Percentiles rank a stretch among this genome's conserved stretches.
phyloP scores from a whole-genome alignment of 1,139 yeast species.

The Debaryomyces subglobosus region DNA sequence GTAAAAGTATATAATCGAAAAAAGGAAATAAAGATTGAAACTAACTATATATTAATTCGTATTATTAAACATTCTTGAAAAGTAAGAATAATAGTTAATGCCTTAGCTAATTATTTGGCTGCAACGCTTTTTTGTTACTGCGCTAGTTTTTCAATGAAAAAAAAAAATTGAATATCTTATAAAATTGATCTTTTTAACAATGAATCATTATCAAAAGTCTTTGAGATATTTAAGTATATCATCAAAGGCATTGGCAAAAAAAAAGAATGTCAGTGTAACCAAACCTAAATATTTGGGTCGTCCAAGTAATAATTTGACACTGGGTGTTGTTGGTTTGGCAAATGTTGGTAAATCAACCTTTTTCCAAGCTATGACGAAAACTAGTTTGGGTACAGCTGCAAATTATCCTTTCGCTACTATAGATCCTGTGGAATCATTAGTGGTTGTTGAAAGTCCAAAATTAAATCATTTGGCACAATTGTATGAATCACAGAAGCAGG shows the following conservation, averaged over 20 bases:
- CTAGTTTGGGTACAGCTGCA: constrained; percentile 72
- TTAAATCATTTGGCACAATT: constrained; percentile 48
- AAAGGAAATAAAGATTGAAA: too few relatives aligned
- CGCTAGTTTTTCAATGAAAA: background rate
- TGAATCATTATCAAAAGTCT: background rate
- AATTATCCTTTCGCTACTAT: constrained; percentile 83
- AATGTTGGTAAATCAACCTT: constrained; percentile 76
- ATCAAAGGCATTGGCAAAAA: constrained; percentile 10
- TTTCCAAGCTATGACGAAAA: constrained; percentile 71
- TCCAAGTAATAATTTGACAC: constrained; percentile 56
- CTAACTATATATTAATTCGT: background rate
- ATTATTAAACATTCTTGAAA: too few relatives aligned
- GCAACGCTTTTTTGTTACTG: background rate
- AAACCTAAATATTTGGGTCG: constrained; percentile 45
- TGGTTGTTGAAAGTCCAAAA: constrained; percentile 55
- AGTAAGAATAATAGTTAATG: background rate
- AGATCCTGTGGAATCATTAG: constrained; percentile 69
- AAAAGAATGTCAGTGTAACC: constrained; percentile 5
- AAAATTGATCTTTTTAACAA: background rate
- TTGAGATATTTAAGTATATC: constrained; percentile 8
- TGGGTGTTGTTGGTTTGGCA: constrained; percentile 71
- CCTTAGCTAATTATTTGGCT: background rate
- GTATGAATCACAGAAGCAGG: constrained; percentile 52
- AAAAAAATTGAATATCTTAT: background rate
- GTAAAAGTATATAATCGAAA: too few relatives aligned